A percentile compares a stretch with the other conserved stretches of the same genome.
phyloP scores from a whole-genome alignment of 75 land plant genomes.

The Selaginella moellendorffii region DNA sequence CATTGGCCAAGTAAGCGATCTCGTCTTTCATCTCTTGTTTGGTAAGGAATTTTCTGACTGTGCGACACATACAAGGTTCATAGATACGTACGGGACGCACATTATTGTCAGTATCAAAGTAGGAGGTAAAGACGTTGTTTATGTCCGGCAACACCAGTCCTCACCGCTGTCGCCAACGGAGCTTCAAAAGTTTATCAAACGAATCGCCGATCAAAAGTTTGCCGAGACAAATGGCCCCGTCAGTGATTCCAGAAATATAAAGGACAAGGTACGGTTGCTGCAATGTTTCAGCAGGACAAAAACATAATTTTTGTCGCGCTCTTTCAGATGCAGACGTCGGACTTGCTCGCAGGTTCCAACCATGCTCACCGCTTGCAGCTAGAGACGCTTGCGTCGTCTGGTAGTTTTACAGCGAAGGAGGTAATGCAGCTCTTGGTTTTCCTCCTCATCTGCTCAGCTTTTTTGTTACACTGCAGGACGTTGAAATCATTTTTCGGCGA shows the following conservation, averaged over 20 bases:
- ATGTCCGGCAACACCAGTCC: constrained; percentile 37
- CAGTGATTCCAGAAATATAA: neutral
- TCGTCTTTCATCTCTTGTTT: neutral
- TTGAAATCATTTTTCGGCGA: constrained; percentile 29
- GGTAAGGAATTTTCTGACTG: neutral
- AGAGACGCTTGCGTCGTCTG: neutral
- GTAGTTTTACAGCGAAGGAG: constrained; percentile 19
- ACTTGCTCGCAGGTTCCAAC: neutral
- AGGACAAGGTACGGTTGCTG: no score
- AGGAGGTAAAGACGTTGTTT: constrained; percentile 72
- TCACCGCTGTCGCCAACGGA: constrained; percentile 37
- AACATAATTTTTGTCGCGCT: no score
- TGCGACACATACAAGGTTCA: constrained; percentile 43
- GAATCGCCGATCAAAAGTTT: constrained; percentile 45
- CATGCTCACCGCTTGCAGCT: constrained; percentile 3
- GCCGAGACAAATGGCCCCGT: constrained; percentile 21
- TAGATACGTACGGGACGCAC: constrained; percentile 84
- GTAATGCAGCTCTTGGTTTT: no score
- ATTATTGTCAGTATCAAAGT: constrained; percentile 54
- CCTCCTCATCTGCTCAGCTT: no score
- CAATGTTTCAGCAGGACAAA: no score
- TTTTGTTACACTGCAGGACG: no score
- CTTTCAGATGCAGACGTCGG: neutral
- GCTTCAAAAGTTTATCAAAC: constrained; percentile 37
- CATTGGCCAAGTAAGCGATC: constrained; percentile 50